Evolutionary conservation across 2,329 filamentous ascomycete species (phyloP).

Genomic region (Thelonectria discophora): DNA sequence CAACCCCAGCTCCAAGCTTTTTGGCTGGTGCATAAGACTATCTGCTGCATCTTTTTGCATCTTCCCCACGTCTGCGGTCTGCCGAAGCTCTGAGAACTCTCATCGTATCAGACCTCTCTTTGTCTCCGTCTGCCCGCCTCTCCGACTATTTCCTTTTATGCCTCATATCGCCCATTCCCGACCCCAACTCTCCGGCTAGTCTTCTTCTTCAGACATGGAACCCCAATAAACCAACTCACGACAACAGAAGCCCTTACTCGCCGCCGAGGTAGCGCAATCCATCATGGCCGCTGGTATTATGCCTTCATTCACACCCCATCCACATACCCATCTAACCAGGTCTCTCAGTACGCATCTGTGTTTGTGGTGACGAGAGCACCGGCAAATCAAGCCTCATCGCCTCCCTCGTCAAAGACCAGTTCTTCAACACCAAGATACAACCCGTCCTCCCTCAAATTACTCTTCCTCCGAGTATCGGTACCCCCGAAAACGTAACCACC

Average conservation of each 20-base stretch:
- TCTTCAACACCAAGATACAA: constrained; percentile 95
- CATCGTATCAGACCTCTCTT: constrained; percentile 14
- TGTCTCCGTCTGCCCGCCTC: constrained; percentile 11
- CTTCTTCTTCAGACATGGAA: constrained; percentile 31
- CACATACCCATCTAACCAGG: constrained; percentile 29
- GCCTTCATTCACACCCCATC: background rate
- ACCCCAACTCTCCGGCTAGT: background rate
- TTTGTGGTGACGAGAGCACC: constrained; percentile 96
- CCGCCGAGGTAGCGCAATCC: constrained; percentile 11
- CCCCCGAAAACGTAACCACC: constrained; percentile 95
- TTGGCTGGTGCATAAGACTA: background rate
- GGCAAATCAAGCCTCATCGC: constrained; percentile 94
- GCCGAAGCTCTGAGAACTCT: constrained; percentile 11
- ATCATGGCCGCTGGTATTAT: constrained; percentile 42
- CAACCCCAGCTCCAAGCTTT: constrained; percentile 32
- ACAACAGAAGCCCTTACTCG: constrained; percentile 11
- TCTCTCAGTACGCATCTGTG: constrained; percentile 81
- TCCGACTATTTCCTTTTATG: constrained; percentile 19
- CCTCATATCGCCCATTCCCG: constrained; percentile 1
- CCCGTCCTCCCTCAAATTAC: constrained; percentile 94
- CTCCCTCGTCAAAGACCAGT: constrained; percentile 95
- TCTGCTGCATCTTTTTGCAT: constrained; percentile 24
- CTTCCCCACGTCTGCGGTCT: constrained; percentile 9
- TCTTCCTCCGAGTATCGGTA: constrained; percentile 90
- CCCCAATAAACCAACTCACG: constrained; percentile 29